Evolutionary conservation across 306 rosid genomes (phyloP), one percentile per base, ranked within the genome.

Genomic region (Luffa acutangula): DNA sequence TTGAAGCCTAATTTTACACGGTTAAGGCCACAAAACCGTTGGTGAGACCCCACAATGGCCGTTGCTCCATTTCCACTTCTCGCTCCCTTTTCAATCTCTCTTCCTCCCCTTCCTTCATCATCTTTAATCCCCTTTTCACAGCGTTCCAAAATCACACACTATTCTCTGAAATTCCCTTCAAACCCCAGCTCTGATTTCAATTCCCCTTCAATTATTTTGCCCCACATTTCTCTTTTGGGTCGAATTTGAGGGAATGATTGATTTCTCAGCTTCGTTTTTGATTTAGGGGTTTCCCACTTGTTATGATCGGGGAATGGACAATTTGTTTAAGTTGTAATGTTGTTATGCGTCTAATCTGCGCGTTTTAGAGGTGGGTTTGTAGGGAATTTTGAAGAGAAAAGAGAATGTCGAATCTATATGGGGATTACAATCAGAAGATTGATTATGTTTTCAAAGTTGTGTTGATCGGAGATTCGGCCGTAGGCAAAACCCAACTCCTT

Each of bases 391-490:
- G 78, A 53, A 70, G 54, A 20, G 54, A 41, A 4, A 53, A 2
- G 77, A 89, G 78, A 54, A 94, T 90, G 97, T 89, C 97, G 89
- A 92, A 89, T 84, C 84, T 90, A 82, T 85, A 93, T 77, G 97
- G 94, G 13, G 96, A 90, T 87, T 92, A 81, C 76, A 89, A 76
- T 78, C 91, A 87, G 80, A 94, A 94, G 87, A 90, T 92, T 81
- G 98, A 94, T 83, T 94, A 94, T 70, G 98, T 94, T 15, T 92
- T 92, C 87, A 94, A 94, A 87, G 97, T 94, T 67, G 98, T 94
- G 51, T 79, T 94, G 89, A 94, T 92, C 18, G 98, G 98, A 21
- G 98, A 94, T 66, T 94, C 98, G 3, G 96, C 98, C 1, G 98
- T 94, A 4, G 98, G 98, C 4, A 94, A 94, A 78, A 92, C 97